Evolutionary conservation across 164 flowering plant genomes (phyloP).

Genomic region (Nelumbo lutea): DNA sequence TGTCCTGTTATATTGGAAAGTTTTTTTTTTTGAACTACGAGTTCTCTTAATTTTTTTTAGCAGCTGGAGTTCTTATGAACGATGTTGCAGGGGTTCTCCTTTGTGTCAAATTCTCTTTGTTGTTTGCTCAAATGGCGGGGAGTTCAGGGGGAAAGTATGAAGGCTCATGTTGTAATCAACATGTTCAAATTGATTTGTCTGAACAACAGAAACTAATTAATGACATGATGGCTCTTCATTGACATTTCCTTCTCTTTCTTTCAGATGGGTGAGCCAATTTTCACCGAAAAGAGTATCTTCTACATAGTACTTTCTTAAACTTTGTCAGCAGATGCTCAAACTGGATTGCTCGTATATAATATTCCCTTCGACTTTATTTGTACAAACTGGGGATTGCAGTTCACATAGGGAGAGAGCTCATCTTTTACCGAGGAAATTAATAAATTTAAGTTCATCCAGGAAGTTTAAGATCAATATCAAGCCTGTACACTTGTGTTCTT

Average conservation of each 20-base stretch:
- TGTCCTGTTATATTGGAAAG: conserved; percentile 1
- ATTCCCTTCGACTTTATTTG: too few relatives aligned
- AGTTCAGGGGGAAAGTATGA: background rate
- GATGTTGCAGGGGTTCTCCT: conserved; percentile 2
- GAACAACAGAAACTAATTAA: background rate
- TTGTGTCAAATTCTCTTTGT: background rate
- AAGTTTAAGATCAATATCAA: too few relatives aligned
- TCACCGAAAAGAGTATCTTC: background rate
- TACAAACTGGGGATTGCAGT: too few relatives aligned
- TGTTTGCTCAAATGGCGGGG: background rate
- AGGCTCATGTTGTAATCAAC: background rate
- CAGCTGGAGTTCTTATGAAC: conserved; percentile 7
- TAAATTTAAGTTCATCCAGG: too few relatives aligned
- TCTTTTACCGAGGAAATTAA: too few relatives aligned
- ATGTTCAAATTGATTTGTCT: background rate
- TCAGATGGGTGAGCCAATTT: background rate
- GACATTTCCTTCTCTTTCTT: background rate
- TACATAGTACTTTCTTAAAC: background rate
- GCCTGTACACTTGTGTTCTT: too few relatives aligned
- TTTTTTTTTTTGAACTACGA: background rate
- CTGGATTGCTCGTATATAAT: too few relatives aligned
- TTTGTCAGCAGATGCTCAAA: too few relatives aligned
- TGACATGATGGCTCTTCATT: background rate
- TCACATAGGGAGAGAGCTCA: too few relatives aligned
- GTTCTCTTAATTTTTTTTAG: conserved; percentile 6